Evolutionary conservation across 306 rosid genomes (phyloP).

Genomic region (Glycine latifolia): DNA sequence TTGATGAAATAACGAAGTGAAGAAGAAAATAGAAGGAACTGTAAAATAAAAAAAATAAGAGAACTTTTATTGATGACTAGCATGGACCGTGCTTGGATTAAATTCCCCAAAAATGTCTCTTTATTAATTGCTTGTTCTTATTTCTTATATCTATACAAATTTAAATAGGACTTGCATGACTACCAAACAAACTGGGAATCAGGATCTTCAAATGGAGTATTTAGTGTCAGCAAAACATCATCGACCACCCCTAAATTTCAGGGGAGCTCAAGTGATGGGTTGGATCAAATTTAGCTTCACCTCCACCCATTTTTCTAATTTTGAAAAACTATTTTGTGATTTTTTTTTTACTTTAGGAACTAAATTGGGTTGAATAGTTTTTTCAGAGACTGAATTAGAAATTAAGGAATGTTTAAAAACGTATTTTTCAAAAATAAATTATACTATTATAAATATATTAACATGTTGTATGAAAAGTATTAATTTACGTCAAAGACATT

Average conservation of each 20-base stretch:
- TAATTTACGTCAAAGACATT: neutral
- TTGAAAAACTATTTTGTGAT: neutral
- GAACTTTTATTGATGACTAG: conserved; percentile 13
- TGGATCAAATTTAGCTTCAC: neutral
- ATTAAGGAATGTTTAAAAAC: neutral
- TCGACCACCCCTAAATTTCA: neutral
- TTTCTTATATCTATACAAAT: neutral
- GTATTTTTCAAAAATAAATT: neutral
- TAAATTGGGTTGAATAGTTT: neutral
- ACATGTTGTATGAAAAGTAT: neutral
- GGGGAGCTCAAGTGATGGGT: neutral
- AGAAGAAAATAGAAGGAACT: conserved; percentile 34
- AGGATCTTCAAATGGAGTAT: conserved; percentile 17
- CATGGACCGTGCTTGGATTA: neutral
- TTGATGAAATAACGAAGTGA: conserved; percentile 40
- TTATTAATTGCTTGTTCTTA: neutral
- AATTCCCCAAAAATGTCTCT: neutral
- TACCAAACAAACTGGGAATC: conserved; percentile 10
- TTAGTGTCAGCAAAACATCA: neutral
- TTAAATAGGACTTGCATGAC: conserved; percentile 13
- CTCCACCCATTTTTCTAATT: too few relatives aligned
- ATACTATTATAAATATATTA: neutral
- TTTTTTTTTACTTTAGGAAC: neutral
- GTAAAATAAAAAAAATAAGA: conserved; percentile 35
- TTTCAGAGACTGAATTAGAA: neutral